Conservation (phyloP, 2,329 filamentous ascomycete species). For the Nemania serpens region DNA sequence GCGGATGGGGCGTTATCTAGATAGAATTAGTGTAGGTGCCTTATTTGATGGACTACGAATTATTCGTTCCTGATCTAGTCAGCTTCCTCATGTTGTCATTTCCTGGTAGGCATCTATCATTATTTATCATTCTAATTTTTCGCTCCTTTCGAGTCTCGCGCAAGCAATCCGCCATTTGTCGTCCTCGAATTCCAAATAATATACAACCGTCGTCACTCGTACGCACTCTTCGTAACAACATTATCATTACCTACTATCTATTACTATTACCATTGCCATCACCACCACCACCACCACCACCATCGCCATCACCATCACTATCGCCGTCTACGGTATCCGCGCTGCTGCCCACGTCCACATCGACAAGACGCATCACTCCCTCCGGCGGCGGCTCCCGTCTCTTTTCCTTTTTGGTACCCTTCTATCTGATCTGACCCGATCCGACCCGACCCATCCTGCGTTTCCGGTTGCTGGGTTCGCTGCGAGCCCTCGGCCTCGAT, state of each 20-base stretch:
- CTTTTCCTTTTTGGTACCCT: slow-evolving; percentile 6
- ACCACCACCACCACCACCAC: not conserved
- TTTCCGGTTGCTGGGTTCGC: slow-evolving; percentile 15
- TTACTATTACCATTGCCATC: not conserved
- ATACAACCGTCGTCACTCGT: not conserved
- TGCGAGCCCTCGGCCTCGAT: slow-evolving; percentile 28
- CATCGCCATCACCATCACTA: not conserved
- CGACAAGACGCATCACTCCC: not conserved
- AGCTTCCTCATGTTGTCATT: slow-evolving; percentile 18
- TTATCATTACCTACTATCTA: not conserved
- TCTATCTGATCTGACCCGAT: slow-evolving; percentile 3
- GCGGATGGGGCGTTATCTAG: not conserved
- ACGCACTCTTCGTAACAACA: not conserved
- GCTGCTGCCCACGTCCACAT: slow-evolving; percentile 10
- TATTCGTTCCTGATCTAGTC: not conserved
- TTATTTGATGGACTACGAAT: not conserved
- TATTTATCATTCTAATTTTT: slow-evolving; percentile 13
- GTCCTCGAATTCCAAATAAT: slow-evolving; percentile 12
- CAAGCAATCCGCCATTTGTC: not conserved
- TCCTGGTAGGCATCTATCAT: slow-evolving; percentile 15
- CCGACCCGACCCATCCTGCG: slow-evolving; percentile 1
- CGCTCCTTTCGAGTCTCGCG: slow-evolving; percentile 17
- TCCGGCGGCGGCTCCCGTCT: not conserved
- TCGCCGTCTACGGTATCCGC: not conserved
- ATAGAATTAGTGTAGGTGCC: too few relatives aligned